Conservation (phyloP, 495 filamentous ascomycete genomes). For the Penicillium cinerascens region DNA sequence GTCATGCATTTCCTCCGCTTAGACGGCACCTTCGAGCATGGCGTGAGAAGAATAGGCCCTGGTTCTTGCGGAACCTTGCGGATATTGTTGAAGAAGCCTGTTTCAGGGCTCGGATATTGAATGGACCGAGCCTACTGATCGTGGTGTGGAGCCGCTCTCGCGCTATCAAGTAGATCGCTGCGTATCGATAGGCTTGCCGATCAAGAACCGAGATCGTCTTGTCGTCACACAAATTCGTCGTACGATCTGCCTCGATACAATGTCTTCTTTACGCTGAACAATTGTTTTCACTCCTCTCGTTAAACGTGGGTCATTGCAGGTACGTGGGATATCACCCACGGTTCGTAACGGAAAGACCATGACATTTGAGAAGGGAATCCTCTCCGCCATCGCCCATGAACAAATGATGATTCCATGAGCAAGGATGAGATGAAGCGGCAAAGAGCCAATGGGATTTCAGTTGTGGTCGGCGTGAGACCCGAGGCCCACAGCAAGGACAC, state of each 20-base stretch:
- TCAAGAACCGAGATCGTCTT: neutral
- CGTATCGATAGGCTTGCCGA: neutral
- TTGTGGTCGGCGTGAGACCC: too few relatives aligned
- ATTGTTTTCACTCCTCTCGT: neutral
- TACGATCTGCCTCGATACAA: too few relatives aligned
- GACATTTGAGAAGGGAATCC: conserved; percentile 1
- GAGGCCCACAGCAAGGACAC: too few relatives aligned
- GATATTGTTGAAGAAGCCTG: neutral
- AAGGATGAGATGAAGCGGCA: neutral
- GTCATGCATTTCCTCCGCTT: conserved; percentile 1
- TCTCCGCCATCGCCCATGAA: conserved; percentile 1
- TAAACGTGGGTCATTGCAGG: neutral
- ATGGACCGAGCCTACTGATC: neutral
- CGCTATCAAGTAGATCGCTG: neutral
- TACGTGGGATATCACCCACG: conserved; percentile 3
- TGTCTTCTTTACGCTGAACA: neutral
- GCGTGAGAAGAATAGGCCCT: neutral
- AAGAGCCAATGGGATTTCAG: neutral
- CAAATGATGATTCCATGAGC: neutral
- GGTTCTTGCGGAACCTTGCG: neutral
- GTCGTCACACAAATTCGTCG: too few relatives aligned
- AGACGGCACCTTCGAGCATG: neutral
- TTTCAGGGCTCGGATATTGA: neutral
- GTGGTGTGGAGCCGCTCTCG: neutral
- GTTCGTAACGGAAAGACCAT: neutral